phyloP scores from a whole-genome alignment of 1,284 basidiomycete species.

The Papiliotrema nemorosa region DNA sequence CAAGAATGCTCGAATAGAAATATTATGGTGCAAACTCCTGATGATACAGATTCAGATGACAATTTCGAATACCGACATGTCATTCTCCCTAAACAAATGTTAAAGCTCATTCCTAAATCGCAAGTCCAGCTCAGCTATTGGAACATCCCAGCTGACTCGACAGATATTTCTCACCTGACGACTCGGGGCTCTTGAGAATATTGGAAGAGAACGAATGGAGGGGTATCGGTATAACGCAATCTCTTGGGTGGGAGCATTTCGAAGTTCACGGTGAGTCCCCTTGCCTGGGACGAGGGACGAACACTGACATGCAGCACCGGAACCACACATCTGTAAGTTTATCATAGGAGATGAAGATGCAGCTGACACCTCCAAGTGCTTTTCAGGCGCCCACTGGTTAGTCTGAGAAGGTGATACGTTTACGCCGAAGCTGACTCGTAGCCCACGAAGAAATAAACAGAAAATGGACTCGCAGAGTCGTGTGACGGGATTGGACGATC shows the following conservation, averaged over 20 bases:
- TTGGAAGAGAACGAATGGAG: conserved; percentile 87
- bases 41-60: conserved; percentile 52
- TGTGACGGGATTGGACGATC: neutral
- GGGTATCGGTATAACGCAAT: conserved; percentile 92
- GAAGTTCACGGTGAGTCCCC: conserved; percentile 79
- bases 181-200: conserved; percentile 74
- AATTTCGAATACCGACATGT: conserved; percentile 76
- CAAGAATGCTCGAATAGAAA: neutral
- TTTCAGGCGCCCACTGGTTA: conserved; percentile 53
- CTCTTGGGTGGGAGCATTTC: conserved; percentile 95
- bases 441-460: conserved; percentile 5
- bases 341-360: neutral
- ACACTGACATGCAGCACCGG: conserved; percentile 30
- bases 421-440: neutral
- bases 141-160: neutral
- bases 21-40: neutral
- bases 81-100: conserved; percentile 80
- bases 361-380: conserved; percentile 38
- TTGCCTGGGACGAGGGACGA: conserved; percentile 31
- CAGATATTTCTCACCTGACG: conserved; percentile 61
- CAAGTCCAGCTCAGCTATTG: conserved; percentile 52
- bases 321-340: conserved; percentile 43
- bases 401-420: conserved; percentile 10
- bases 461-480: neutral
- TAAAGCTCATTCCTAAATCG: conserved; percentile 80